Evolutionary conservation across 2,329 filamentous ascomycete genomes (phyloP).

Genomic region (Gaeumannomyces tritici): DNA sequence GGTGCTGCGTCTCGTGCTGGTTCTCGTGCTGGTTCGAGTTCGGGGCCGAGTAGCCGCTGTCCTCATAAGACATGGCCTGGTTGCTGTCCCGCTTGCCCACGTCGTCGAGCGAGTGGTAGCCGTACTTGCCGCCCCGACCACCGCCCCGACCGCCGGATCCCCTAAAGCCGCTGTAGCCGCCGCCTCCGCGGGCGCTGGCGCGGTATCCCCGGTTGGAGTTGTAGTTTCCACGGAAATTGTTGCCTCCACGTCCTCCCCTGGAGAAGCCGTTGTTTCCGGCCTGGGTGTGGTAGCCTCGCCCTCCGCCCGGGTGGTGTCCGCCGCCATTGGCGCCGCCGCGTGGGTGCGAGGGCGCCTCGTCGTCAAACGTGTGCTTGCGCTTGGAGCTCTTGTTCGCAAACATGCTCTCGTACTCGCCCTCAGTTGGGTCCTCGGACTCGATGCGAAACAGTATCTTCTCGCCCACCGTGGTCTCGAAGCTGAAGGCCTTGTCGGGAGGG

Average conservation of each 20-base stretch:
- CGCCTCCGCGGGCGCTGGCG: conserved; percentile 1
- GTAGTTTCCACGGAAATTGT: conserved; percentile 5
- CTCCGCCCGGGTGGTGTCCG: background rate
- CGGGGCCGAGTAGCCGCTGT: background rate
- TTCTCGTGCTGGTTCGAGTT: background rate
- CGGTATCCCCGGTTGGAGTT: conserved; percentile 3
- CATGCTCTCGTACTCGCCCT: conserved; percentile 41
- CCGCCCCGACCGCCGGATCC: conserved; percentile 3
- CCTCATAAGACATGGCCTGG: conserved; percentile 3
- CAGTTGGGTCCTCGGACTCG: conserved; percentile 53
- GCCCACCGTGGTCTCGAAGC: conserved; percentile 74
- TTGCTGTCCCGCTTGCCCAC: conserved; percentile 5
- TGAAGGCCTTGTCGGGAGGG: conserved; percentile 57
- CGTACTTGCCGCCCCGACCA: conserved; percentile 3
- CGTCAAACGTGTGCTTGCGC: conserved; percentile 49
- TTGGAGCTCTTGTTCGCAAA: conserved; percentile 52
- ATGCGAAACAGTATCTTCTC: conserved; percentile 80
- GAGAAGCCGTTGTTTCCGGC: background rate
- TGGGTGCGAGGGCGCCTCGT: conserved; percentile 33
- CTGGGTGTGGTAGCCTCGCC: background rate
- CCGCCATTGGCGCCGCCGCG: background rate
- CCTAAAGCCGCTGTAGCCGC: conserved; percentile 4
- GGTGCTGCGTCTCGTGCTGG: background rate
- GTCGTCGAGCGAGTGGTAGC: conserved; percentile 12
- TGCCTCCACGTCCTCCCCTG: conserved; percentile 3